Conservation (phyloP, 805 yeast genomes). For the Metschnikowia matae region DNA sequence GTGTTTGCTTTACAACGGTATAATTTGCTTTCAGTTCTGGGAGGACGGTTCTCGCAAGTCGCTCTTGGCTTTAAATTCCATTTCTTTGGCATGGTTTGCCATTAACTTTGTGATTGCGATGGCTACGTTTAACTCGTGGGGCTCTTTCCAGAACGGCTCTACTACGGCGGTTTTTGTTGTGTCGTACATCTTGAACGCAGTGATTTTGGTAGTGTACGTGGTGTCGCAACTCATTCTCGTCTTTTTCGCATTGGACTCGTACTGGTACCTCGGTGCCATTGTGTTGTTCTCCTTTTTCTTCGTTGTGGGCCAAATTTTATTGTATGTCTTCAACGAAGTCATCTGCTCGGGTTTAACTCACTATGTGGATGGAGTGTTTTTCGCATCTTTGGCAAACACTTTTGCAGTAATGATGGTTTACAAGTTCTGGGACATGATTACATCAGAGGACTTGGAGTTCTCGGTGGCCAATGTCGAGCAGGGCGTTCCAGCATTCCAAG, state of each 20-base stretch:
- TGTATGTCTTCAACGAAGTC: slow-evolving; percentile 60
- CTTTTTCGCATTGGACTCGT: slow-evolving; percentile 60
- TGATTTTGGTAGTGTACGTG: slow-evolving; percentile 58
- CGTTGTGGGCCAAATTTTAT: slow-evolving; percentile 70
- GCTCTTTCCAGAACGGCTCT: slow-evolving; percentile 48
- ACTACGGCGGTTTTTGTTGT: slow-evolving; percentile 70
- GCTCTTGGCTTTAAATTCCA: slow-evolving; percentile 49
- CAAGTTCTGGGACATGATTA: slow-evolving; percentile 94
- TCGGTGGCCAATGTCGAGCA: slow-evolving; percentile 53
- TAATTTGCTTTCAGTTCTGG: slow-evolving; percentile 86
- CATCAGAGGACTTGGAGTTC: slow-evolving; percentile 92
- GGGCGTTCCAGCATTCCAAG: slow-evolving; percentile 29
- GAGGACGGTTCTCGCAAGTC: slow-evolving; percentile 83
- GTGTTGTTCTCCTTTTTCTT: slow-evolving; percentile 68
- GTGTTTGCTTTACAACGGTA: slow-evolving; percentile 66
- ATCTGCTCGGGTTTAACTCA: slow-evolving; percentile 75
- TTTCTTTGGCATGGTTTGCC: slow-evolving; percentile 55
- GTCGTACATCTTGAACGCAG: slow-evolving; percentile 66
- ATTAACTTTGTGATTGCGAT: slow-evolving; percentile 64
- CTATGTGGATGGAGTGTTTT: slow-evolving; percentile 86
- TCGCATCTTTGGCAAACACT: slow-evolving; percentile 74
- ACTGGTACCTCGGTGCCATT: slow-evolving; percentile 91
- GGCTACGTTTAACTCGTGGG: slow-evolving; percentile 64
- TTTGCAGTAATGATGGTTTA: slow-evolving; percentile 91
- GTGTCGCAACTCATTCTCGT: slow-evolving; percentile 68